Evolutionary conservation across 805 yeast genomes (phyloP), one percentile per base, ranked within the genome.

Genomic region (Starmerella stigmatis): DNA sequence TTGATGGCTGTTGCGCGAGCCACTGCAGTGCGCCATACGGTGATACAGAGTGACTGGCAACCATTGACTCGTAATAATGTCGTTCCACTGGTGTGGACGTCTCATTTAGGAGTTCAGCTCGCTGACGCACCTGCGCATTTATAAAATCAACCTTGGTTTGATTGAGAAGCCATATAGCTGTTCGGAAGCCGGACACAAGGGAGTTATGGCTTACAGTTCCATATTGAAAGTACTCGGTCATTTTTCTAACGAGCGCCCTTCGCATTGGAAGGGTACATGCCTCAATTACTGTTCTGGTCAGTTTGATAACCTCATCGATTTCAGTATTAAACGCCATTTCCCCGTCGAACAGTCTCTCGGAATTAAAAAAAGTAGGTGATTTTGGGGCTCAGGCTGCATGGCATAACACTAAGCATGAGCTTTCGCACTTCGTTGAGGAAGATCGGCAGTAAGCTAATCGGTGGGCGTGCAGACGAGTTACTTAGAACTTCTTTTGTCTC

Each of bases 221-320:
- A 6, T 54, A 59, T 37, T 57, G 70, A 56, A 83, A 77, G 54
- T 73, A 73, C 11, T 60, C 56, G 39, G 75, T 75, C 92, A 88
- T 84, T 56, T 80, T 84, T 55, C 77, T 83, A 29, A 88, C 94
- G 86, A 92, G 81, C 32, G 75, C 66, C 63, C 85, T 95, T 60
- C 96, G 74, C 94, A 86, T 86, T 50, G 96, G 96, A 6, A 96
- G 95, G 65, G 96, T 86, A 61, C 85, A 95, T 43, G 79, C 76
- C 64, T 86, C 85, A 64, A 89, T 80, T 26, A 86, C 75, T 26
- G 72, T 69, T 2, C 85, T 76, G 33, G 88, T 70, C 27, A 52
- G 41, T 2, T 19, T 26, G 2, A 42, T 11, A 9, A 45, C 10
- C 7, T 49, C 47, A 2, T 17, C 5, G 5, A 23, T 12, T 3